Base-by-base conservation (phyloP, 1,284 basidiomycete genomes). In the Pseudozyma pruni region DNA sequence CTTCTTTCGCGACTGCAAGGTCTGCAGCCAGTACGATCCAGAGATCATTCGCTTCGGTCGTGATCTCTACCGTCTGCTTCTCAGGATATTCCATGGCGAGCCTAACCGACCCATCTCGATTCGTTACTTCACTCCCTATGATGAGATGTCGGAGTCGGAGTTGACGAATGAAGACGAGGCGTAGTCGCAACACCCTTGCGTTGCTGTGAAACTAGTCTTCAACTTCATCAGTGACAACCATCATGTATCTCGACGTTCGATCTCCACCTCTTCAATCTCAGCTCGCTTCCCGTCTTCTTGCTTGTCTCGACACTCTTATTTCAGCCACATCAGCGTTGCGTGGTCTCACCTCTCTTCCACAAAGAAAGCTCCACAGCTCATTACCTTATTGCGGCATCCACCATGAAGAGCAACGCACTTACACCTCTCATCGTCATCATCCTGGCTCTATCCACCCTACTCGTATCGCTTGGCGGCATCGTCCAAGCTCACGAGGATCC, bases 1-100 rank as follows among this genome's bases (percentile, higher is more conserved):
- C 44, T 51, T 66, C 22, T 59, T 50, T 42, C 35, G 56, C 5
- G 39, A 35, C 10, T 66, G 62, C 48, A 47, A 55, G 8, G 33
- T 66, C 38, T 66, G 62, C 40, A 25, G 46, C 4, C 25, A 49
- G 19, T 66, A 66, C 25, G 56, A 66, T 29, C 56, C 51, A 9
- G 50, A 66, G 25, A 59, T 66, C 47, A 59, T 66, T 14, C 56
- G 52, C 29, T 66, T 66, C 47, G 54, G 41, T 22, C 51, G 55
- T 19, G 62, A 66, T 14, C 44, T 66, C 10, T 50, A 59, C 51
- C 39, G 47, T 23, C 23, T 59, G 8, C 40, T 66, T 8, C 62
- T 59, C 39, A 34, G 41, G 8, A 51, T 51, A 33, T 59, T 66
- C 11, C 56, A 66, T 19, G 62, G 43, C 4, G 20, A 59, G 43